A percentile compares a stretch with the other conserved stretches of the same genome.
phyloP scores from a whole-genome alignment of 2,329 filamentous ascomycete genomes.

The Pseudogymnoascus sp. region DNA sequence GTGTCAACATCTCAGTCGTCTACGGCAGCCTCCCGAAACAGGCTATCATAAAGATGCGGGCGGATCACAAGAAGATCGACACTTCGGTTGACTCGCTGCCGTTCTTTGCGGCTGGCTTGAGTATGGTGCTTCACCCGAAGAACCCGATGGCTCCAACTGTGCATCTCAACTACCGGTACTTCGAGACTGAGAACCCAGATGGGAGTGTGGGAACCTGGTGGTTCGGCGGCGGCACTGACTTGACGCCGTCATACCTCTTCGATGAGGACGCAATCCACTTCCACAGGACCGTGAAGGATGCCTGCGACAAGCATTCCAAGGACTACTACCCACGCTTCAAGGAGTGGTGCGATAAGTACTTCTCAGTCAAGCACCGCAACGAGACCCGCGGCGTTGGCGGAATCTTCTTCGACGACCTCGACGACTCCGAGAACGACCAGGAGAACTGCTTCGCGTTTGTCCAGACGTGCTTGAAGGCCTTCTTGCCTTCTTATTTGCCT shows the following conservation, averaged over 20 bases:
- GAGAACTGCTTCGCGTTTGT: slow-evolving; percentile 88
- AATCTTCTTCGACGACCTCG: slow-evolving; percentile 98
- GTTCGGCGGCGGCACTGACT: slow-evolving; percentile 92
- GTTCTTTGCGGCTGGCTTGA: slow-evolving; percentile 93
- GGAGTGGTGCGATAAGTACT: slow-evolving; percentile 97
- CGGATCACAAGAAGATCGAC: slow-evolving; percentile 85
- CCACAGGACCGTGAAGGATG: slow-evolving; percentile 85
- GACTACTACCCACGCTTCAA: slow-evolving; percentile 93
- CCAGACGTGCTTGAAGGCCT: slow-evolving; percentile 76
- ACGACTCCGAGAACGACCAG: slow-evolving; percentile 76
- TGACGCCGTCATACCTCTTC: slow-evolving; percentile 91
- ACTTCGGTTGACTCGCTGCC: slow-evolving; percentile 73
- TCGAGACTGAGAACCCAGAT: slow-evolving; percentile 85
- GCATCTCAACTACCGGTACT: slow-evolving; percentile 97
- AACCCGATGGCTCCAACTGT: slow-evolving; percentile 98
- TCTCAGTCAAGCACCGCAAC: slow-evolving; percentile 83
- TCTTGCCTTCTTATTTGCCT: slow-evolving; percentile 84
- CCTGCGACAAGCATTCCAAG: slow-evolving; percentile 89
- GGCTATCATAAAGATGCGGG: slow-evolving; percentile 88
- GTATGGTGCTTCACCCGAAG: slow-evolving; percentile 83
- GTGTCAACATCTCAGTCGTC: slow-evolving; percentile 90
- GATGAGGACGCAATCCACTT: slow-evolving; percentile 97
- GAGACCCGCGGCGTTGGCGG: slow-evolving; percentile 86
- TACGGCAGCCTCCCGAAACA: slow-evolving; percentile 84
- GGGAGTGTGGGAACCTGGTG: slow-evolving; percentile 86